Evolutionary conservation across 768 basidiomycete species (phyloP).

Genomic region (Phlebiopsis gigantea): DNA sequence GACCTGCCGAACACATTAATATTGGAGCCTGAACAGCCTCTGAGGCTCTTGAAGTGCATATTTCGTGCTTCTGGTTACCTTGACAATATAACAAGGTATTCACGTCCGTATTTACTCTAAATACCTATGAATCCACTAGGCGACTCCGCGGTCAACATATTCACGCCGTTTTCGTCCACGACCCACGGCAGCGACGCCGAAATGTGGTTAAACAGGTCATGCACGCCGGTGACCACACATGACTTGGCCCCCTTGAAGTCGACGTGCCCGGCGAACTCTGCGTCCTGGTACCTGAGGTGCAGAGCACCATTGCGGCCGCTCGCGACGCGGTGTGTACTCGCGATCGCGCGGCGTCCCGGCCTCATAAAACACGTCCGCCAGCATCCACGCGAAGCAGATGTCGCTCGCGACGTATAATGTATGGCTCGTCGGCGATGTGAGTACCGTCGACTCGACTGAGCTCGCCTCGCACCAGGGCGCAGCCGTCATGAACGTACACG

Average conservation of each 20-base stretch:
- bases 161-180: slow-evolving; percentile 26
- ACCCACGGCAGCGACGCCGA: slow-evolving; percentile 21
- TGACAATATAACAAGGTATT: no score
- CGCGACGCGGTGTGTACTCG: slow-evolving; percentile 41
- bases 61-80: no score
- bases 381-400: slow-evolving; percentile 35
- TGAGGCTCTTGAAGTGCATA: no score
- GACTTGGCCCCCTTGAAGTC: slow-evolving; percentile 40
- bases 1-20: no score
- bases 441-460: slow-evolving; percentile 35
- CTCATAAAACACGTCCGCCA: slow-evolving; percentile 43
- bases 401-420: slow-evolving; percentile 45
- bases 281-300: slow-evolving; percentile 49
- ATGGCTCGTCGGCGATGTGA: slow-evolving; percentile 56
- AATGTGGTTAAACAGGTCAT: slow-evolving; percentile 8
- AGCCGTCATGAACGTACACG: slow-evolving; percentile 43
- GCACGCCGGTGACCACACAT: slow-evolving; percentile 18
- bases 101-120: no score
- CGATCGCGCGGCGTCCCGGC: slow-evolving; percentile 42
- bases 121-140: slow-evolving; percentile 25
- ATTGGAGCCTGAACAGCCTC: no score
- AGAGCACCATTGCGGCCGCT: slow-evolving; percentile 40
- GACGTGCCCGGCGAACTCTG: slow-evolving; percentile 45
- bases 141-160: slow-evolving; percentile 20
- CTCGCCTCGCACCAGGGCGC: slow-evolving; percentile 47